Percentiles rank a stretch among this genome's conserved stretches.
These are phyloP conservation scores for Nissolia schottii DNA, from an alignment of 306 rosid genomes.

Conservation along the genomic window DNA sequence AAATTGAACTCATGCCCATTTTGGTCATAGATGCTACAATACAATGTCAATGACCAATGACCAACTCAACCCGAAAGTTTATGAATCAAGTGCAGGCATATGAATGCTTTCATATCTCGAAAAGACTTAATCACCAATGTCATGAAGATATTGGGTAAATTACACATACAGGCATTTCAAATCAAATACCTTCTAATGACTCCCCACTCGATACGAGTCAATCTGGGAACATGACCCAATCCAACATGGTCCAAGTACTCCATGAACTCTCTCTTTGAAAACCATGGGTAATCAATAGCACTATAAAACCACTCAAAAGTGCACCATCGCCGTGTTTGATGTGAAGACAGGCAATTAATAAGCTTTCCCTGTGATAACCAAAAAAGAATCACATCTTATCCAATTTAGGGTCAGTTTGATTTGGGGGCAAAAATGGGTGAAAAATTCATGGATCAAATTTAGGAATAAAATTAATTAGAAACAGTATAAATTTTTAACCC, in stretches of 20 bases:
- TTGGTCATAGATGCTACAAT: constrained; percentile 5
- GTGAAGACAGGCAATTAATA: constrained; percentile 56
- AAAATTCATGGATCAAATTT: too few species aligned
- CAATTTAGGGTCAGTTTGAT: too few species aligned
- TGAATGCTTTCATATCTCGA: constrained; percentile 10
- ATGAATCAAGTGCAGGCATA: constrained; percentile 1
- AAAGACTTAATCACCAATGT: constrained; percentile 16
- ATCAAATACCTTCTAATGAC: constrained; percentile 78
- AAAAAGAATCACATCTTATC: neutral
- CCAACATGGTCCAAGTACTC: constrained; percentile 96
- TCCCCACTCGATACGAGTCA: constrained; percentile 97
- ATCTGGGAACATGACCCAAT: constrained; percentile 87
- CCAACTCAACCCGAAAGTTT: constrained; percentile 13
- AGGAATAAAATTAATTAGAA: too few species aligned
- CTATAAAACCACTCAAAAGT: constrained; percentile 95
- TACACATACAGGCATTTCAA: constrained; percentile 23
- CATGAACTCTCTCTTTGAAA: constrained; percentile 83
- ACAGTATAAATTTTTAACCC: too few species aligned
- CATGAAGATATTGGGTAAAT: constrained; percentile 3
- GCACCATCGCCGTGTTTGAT: constrained; percentile 79
- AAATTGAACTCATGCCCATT: neutral
- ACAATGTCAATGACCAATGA: neutral
- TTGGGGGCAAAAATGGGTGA: too few species aligned
- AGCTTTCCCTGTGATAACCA: constrained; percentile 59
- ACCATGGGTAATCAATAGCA: constrained; percentile 97